Evolutionary conservation across 345 rosid species (phyloP), one percentile per base, ranked within the genome.

Genomic region (Clarkia xantiana): DNA sequence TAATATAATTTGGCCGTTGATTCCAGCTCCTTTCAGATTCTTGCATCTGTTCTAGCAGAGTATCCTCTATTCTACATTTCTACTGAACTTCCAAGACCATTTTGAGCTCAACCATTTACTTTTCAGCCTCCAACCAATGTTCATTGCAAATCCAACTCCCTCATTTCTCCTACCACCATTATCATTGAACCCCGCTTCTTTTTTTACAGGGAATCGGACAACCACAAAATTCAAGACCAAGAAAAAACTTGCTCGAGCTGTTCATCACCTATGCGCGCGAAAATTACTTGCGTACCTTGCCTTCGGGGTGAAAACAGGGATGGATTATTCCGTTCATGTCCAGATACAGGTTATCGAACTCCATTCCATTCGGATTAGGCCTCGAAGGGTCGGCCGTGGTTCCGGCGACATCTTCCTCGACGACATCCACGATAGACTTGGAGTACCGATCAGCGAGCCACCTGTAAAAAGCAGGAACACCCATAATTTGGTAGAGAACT

Each of bases 281-380:
- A 8, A 15, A 44, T 18, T 17, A 18, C 22, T 10, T 14, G 46
- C 56, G 13, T 62, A 84, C 99, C 96, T 68, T 87, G 52, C 95
- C 95, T 6, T 93, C 99, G 18, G 99, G 99, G 40, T 87, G 99
- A 54, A 93, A 93, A 67, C 99, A 84, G 45, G 99, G 99, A 51
- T 87, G 97, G 55, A 87, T 79, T 45, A 93, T 84, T 11, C 94
- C 94, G 45, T 93, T 93, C 91, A 93, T 87, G 58, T 93, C 99
- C 41, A 93, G 69, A 52, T 93, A 93, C 67, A 93, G 42, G 60
- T 93, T 87, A 58, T 93, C 97, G 42, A 72, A 93, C 65, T 87
- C 99, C 22, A 73, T 36, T 50, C 95, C 95, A 45, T 87, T 93
- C 68, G 99, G 97, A 72, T 93, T 93, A 61, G 91, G 84, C 67